Conservation (phyloP, 345 rosid species). For the Bruguiera sexangula region DNA sequence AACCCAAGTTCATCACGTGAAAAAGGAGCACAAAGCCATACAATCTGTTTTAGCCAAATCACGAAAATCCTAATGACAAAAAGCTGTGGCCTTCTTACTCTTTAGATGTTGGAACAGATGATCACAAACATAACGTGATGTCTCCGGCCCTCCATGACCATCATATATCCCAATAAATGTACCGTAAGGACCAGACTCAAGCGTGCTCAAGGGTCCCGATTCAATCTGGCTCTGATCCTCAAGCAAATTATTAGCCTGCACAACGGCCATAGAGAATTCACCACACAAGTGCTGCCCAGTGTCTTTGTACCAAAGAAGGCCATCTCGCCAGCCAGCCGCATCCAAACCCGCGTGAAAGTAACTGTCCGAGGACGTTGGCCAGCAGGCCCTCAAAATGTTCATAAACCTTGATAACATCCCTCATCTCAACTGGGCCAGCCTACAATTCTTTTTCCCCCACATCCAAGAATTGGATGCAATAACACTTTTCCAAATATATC, state of each 20-base stretch:
- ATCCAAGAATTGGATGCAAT: constrained; percentile 47
- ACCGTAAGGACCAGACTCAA: constrained; percentile 28
- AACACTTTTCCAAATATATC: constrained; percentile 11
- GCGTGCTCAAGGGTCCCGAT: constrained; percentile 27
- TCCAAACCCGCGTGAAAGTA: constrained; percentile 19
- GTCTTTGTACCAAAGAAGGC: constrained; percentile 38
- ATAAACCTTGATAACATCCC: constrained; percentile 39
- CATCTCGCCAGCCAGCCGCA: constrained; percentile 35
- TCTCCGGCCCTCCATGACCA: constrained; percentile 37
- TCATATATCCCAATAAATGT: constrained; percentile 31
- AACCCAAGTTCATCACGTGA: background rate
- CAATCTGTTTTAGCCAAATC: too few species aligned
- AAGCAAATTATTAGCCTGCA: constrained; percentile 36
- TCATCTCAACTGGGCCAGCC: constrained; percentile 39
- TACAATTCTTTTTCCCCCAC: constrained; percentile 36
- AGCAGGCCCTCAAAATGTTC: constrained; percentile 36
- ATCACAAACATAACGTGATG: constrained; percentile 28
- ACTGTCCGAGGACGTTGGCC: constrained; percentile 26
- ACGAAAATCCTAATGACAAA: background rate
- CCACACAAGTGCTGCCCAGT: constrained; percentile 29
- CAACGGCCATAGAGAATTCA: constrained; percentile 37
- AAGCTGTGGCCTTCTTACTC: constrained; percentile 17
- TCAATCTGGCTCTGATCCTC: constrained; percentile 37
- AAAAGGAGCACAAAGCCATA: background rate
- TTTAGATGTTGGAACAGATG: constrained; percentile 33